A percentile compares a stretch with the other conserved stretches of the same genome.
phyloP scores from a whole-genome alignment of 106 monocot genomes.

The Dendrobium officinale region DNA sequence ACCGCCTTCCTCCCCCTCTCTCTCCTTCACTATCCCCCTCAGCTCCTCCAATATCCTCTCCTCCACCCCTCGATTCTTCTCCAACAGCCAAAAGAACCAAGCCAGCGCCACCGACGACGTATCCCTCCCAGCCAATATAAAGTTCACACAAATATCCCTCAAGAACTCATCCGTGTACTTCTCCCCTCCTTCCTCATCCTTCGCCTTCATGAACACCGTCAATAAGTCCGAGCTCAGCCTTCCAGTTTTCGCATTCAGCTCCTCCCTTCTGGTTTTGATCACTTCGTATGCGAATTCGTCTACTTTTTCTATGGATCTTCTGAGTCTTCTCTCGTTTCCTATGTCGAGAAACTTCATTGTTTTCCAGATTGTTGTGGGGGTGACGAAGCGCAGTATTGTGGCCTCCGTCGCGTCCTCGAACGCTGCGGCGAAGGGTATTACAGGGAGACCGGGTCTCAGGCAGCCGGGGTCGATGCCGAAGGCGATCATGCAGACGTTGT shows the following conservation, averaged over 20 bases:
- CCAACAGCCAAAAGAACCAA: slow-evolving; percentile 82
- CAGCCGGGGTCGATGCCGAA: slow-evolving; percentile 93
- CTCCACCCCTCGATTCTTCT: slow-evolving; percentile 34
- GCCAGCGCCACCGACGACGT: slow-evolving; percentile 93
- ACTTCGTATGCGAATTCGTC: slow-evolving; percentile 82
- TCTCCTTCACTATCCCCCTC: slow-evolving; percentile 30
- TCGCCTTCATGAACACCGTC: slow-evolving; percentile 62
- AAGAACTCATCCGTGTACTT: slow-evolving; percentile 73
- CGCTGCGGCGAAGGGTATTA: slow-evolving; percentile 76
- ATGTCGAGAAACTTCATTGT: slow-evolving; percentile 33
- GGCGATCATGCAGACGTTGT: slow-evolving; percentile 97
- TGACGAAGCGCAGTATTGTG: slow-evolving; percentile 67
- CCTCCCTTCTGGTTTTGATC: slow-evolving; percentile 57
- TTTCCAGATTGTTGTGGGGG: slow-evolving; percentile 69
- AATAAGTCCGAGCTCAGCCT: slow-evolving; percentile 49
- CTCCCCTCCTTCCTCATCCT: slow-evolving; percentile 39
- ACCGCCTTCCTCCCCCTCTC: slow-evolving; percentile 4
- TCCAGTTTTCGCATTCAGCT: slow-evolving; percentile 17
- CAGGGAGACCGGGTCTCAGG: slow-evolving; percentile 61
- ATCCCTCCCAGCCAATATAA: slow-evolving; percentile 95
- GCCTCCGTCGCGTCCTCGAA: slow-evolving; percentile 96
- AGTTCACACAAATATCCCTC: slow-evolving; percentile 92
- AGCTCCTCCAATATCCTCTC: slow-evolving; percentile 40
- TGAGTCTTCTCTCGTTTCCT: slow-evolving; percentile 48
- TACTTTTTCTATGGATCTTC: slow-evolving; percentile 33